Evolutionary conservation across 106 monocot species (phyloP).

Genomic region (Phalaenopsis equestris): DNA sequence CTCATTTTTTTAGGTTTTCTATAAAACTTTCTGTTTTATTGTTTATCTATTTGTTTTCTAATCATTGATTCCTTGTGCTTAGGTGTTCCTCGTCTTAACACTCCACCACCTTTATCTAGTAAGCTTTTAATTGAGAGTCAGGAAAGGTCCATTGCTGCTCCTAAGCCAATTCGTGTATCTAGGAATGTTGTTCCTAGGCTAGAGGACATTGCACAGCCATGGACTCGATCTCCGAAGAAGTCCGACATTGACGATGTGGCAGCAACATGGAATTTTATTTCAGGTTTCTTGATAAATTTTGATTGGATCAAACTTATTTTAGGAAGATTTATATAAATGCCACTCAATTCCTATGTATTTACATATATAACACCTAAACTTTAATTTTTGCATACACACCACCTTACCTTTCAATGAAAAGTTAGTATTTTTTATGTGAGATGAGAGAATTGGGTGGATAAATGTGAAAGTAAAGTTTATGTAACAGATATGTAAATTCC

Average conservation of each 20-base stretch:
- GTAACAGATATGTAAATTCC: too few relatives aligned
- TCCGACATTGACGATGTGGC: slow-evolving; percentile 58
- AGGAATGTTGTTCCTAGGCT: slow-evolving; percentile 34
- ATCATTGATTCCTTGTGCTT: not conserved
- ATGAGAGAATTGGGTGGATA: too few relatives aligned
- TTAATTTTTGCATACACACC: too few relatives aligned
- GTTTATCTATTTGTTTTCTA: not conserved
- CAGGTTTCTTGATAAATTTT: slow-evolving; percentile 40
- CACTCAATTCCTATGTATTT: too few relatives aligned
- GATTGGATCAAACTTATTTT: not conserved
- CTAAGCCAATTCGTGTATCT: slow-evolving; percentile 64
- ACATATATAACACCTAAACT: too few relatives aligned
- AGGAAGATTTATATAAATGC: too few relatives aligned
- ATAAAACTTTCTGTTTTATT: not conserved
- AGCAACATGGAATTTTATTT: slow-evolving; percentile 69
- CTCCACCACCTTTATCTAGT: slow-evolving; percentile 75
- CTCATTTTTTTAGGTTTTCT: not conserved
- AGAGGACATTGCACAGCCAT: slow-evolving; percentile 73
- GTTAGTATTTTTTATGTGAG: too few relatives aligned
- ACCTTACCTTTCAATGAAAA: too few relatives aligned
- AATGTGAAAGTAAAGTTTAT: too few relatives aligned
- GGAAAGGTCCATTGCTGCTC: slow-evolving; percentile 46
- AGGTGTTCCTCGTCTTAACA: slow-evolving; percentile 93
- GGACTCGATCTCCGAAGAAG: slow-evolving; percentile 94
- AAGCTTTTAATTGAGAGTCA: slow-evolving; percentile 38